Percentiles rank a stretch among this genome's conserved stretches.
Evolutionary conservation across 192 early-diverging fungal genomes (phyloP).

Genomic region (Backusella morwellensis): DNA sequence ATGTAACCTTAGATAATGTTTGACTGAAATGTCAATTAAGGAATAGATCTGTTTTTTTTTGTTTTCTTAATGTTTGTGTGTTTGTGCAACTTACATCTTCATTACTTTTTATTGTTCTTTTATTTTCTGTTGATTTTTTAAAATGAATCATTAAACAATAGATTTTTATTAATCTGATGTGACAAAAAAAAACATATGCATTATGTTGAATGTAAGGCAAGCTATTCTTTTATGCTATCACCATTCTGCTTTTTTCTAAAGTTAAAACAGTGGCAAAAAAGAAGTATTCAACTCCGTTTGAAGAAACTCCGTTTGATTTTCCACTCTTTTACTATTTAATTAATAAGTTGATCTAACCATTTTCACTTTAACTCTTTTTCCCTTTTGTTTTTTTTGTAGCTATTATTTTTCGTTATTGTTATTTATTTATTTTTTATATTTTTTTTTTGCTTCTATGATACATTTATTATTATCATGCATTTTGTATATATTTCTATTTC

Average conservation of each 20-base stretch:
- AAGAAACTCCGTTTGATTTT: conserved; percentile 4
- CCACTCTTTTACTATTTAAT: neutral
- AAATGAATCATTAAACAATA: neutral
- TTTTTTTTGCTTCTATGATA: neutral
- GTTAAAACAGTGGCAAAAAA: neutral
- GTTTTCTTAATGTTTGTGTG: neutral
- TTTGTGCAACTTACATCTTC: neutral
- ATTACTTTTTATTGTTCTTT: neutral
- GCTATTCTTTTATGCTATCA: neutral
- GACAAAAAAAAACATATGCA: neutral
- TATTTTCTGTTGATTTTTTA: neutral
- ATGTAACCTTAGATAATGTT: neutral
- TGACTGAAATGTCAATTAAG: conserved; percentile 1
- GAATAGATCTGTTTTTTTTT: neutral
- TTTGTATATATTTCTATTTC: conserved; percentile 3
- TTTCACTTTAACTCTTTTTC: conserved; percentile 11
- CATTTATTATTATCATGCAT: neutral
- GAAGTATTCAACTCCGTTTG: neutral
- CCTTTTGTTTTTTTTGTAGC: neutral
- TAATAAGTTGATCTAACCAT: neutral
- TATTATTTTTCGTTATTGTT: neutral
- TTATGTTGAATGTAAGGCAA: too few species aligned
- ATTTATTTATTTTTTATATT: neutral
- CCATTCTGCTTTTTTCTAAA: neutral
- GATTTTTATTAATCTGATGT: neutral